Percentiles rank a stretch among this genome's conserved stretches.
phyloP scores from a whole-genome alignment of 495 filamentous ascomycete genomes.

The Talaromyces stipitatus region DNA sequence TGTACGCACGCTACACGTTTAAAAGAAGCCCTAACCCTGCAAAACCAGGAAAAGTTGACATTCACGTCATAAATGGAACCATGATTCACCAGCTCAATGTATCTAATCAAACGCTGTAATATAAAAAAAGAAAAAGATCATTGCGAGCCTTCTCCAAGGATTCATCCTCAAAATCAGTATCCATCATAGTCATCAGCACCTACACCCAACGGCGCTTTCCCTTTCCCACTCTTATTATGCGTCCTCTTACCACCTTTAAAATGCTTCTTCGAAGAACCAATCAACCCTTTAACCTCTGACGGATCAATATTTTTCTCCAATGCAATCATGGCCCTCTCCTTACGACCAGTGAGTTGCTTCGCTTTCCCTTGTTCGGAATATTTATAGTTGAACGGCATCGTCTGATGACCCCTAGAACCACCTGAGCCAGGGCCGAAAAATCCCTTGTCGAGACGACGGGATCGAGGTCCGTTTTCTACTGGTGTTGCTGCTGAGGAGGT shows the following conservation, averaged over 20 bases:
- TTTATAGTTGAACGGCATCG: conserved; percentile 75
- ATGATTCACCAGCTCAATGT: not conserved
- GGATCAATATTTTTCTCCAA: conserved; percentile 79
- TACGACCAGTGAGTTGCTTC: conserved; percentile 69
- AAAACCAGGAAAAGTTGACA: not conserved
- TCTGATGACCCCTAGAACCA: conserved; percentile 55
- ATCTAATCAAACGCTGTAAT: not conserved
- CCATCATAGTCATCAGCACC: conserved; percentile 31
- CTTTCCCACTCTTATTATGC: conserved; percentile 53
- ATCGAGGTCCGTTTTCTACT: conserved; percentile 54
- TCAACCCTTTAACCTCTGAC: conserved; percentile 57
- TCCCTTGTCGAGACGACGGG: conserved; percentile 66
- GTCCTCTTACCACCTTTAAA: conserved; percentile 78
- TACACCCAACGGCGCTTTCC: conserved; percentile 32
- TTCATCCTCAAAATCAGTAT: not conserved
- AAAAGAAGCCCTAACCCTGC: not conserved
- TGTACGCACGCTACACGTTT: too few relatives aligned
- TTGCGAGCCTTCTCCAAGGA: too few relatives aligned
- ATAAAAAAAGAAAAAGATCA: not conserved
- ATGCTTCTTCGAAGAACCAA: conserved; percentile 76
- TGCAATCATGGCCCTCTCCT: conserved; percentile 76
- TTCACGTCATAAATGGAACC: not conserved
- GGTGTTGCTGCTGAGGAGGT: conserved; percentile 9
- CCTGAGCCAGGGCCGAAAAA: conserved; percentile 71
- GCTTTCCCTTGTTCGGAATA: conserved; percentile 72